Conservation (phyloP, 1,139 yeast genomes). For the Eremothecium coryli region DNA sequence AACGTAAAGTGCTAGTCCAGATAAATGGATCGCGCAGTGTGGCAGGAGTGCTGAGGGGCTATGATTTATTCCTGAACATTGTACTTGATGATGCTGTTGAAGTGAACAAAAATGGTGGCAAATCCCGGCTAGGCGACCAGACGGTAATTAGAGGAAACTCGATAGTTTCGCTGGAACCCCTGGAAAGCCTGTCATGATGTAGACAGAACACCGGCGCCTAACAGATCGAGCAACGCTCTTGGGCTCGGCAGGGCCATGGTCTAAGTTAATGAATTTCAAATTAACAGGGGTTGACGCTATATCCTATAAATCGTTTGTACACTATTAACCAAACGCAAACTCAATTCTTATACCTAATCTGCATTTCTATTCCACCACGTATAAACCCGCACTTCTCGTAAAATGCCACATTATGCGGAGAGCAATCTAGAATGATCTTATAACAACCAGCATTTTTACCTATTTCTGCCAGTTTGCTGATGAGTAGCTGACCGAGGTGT, state of each 20-base stretch:
- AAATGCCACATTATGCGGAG: slow-evolving; percentile 68
- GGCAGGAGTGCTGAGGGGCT: slow-evolving; percentile 67
- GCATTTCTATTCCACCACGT: slow-evolving; percentile 71
- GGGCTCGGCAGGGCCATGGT: too few relatives aligned
- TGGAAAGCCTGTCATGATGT: slow-evolving; percentile 20
- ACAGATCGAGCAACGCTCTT: too few relatives aligned
- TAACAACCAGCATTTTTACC: slow-evolving; percentile 65
- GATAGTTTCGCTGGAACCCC: slow-evolving; percentile 44
- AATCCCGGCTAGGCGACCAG: slow-evolving; percentile 23
- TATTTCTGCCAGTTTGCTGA: slow-evolving; percentile 49
- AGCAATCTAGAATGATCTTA: slow-evolving; percentile 85
- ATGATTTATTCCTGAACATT: slow-evolving; percentile 64
- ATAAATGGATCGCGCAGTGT: slow-evolving; percentile 68
- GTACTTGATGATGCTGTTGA: slow-evolving; percentile 71
- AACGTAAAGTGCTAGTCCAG: slow-evolving; percentile 59
- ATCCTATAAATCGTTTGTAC: slow-evolving; percentile 1
- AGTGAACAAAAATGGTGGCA: slow-evolving; percentile 44
- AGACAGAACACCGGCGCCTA: background rate
- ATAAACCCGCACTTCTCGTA: slow-evolving; percentile 77
- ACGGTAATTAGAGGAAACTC: slow-evolving; percentile 56
- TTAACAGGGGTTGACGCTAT: too few relatives aligned
- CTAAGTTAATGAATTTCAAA: too few relatives aligned
- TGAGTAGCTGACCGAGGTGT: slow-evolving; percentile 61
- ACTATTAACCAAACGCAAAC: too few relatives aligned
- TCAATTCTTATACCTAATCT: slow-evolving; percentile 12